phyloP scores from a whole-genome alignment of 495 filamentous ascomycete species.

The Neurospora sp. region DNA sequence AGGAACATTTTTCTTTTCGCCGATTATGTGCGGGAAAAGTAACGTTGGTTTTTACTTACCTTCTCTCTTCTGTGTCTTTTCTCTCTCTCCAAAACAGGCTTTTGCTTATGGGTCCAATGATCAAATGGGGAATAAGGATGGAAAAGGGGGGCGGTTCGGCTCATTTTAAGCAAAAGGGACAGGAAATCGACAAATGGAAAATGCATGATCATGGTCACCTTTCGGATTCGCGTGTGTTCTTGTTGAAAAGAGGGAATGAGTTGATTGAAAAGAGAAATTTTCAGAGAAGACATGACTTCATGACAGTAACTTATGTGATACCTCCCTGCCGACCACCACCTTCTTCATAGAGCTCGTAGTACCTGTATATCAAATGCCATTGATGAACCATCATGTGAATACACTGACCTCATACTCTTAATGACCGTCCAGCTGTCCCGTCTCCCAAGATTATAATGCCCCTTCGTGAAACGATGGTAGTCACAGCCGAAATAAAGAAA shows the following conservation, averaged over 20 bases:
- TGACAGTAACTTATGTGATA: neutral
- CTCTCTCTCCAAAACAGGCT: neutral
- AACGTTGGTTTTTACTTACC: neutral
- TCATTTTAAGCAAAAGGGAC: neutral
- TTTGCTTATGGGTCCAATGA: constrained; percentile 2
- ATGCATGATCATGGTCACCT: neutral
- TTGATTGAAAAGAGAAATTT: neutral
- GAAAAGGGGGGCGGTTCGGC: neutral
- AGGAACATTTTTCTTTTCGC: neutral
- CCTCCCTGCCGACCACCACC: no score
- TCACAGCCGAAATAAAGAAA: no score
- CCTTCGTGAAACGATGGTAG: no score
- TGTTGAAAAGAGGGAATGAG: neutral
- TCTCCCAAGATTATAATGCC: no score
- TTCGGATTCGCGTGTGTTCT: neutral
- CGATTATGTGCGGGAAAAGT: neutral
- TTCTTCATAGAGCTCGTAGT: no score
- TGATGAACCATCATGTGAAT: no score
- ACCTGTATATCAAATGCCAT: no score
- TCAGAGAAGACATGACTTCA: neutral
- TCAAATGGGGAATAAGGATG: neutral
- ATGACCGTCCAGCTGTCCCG: no score
- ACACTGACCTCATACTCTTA: no score
- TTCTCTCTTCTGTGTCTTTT: constrained; percentile 1
- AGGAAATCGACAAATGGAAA: neutral